Evolutionary conservation across 2,329 filamentous ascomycete genomes (phyloP), one percentile per base, ranked within the genome.

Genomic region (Cladorrhinum sp.): DNA sequence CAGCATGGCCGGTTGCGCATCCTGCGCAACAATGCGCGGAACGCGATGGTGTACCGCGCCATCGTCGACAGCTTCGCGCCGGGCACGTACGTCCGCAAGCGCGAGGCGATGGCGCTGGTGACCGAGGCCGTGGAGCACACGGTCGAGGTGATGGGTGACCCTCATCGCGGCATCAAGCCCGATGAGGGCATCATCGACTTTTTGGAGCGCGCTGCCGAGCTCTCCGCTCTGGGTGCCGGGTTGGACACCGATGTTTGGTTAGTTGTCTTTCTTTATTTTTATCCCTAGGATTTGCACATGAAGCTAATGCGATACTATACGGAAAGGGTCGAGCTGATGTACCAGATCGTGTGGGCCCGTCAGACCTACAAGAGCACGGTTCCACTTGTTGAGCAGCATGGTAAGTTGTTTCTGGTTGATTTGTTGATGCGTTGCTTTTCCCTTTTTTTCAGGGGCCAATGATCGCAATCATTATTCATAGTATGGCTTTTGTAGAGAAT

Each of bases 191-290:
- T 57, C 22, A 50, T 54, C n/a, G 59, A 54, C 6, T 57, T 50
- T 25, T 29, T 57, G 2, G 32, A 29, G n/a, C 49, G 54, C 22
- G 16, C 50, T 2, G 50, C 38, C 25, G 3, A 50, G 20, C 36
- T 57, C 9, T 54, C 55, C 6, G 25, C 49, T 7, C 25, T 60
- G 16, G 13, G 29, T 10, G 5, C 10, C 8, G 23, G 48, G 1
- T 41, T 57, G 2, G n/a, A 53, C 9, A 50, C 49, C 13, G 50
- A 59, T n/a, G 27, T 59, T 48, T 59, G 51, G 58, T 59, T 18
- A 51, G 58, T 55, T 5, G 25, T 50, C 13, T 12, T 23, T 12
- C 12, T 20, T 41, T 45, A n/a, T 5, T n/a, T n/a, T n/a, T n/a
- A n/a, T n/a, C n/a, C n/a, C n/a, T n/a, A n/a, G n/a, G n/a, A n/a